These are phyloP conservation scores for Colletotrichum ledebouriae DNA, from an alignment of 2,329 filamentous ascomycete genomes.

Conservation along the genomic window DNA sequence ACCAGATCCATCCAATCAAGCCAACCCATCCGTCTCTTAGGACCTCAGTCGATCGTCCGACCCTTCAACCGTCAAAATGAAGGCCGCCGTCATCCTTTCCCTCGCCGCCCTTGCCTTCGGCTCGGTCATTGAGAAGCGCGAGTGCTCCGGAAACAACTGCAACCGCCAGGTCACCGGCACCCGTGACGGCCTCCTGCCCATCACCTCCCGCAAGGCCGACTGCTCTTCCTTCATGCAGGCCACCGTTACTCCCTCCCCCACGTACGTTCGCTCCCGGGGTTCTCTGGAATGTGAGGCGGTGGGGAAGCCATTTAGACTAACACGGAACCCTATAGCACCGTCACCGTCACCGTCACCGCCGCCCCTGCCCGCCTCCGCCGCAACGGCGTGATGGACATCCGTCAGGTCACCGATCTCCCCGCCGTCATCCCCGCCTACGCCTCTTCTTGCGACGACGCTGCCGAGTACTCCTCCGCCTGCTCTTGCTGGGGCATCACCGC, in stretches of 20 bases:
- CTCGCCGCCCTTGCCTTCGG: constrained; percentile 55
- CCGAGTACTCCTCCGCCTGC: constrained; percentile 58
- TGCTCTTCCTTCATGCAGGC: constrained; percentile 58
- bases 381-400: constrained; percentile 44
- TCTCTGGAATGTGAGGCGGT: not conserved
- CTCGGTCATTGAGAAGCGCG: constrained; percentile 52
- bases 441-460: constrained; percentile 51
- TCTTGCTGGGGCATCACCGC: constrained; percentile 60
- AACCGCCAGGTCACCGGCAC: constrained; percentile 61
- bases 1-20: constrained; percentile 41
- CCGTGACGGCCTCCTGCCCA: constrained; percentile 52
- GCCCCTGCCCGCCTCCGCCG: constrained; percentile 50
- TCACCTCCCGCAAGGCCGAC: constrained; percentile 54
- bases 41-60: constrained; percentile 43
- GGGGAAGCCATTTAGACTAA: constrained; percentile 36
- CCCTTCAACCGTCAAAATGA: constrained; percentile 53
- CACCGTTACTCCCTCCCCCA: constrained; percentile 56
- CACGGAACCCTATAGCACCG: constrained; percentile 49
- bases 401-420: constrained; percentile 51
- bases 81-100: constrained; percentile 55
- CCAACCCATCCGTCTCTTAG: constrained; percentile 41
- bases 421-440: constrained; percentile 57
- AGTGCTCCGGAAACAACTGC: constrained; percentile 61
- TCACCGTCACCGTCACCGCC: constrained; percentile 55
- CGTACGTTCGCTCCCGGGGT: constrained; percentile 49